Base-by-base conservation (phyloP, 2,329 filamentous ascomycete genomes). In the Lachnellula hyalina region DNA sequence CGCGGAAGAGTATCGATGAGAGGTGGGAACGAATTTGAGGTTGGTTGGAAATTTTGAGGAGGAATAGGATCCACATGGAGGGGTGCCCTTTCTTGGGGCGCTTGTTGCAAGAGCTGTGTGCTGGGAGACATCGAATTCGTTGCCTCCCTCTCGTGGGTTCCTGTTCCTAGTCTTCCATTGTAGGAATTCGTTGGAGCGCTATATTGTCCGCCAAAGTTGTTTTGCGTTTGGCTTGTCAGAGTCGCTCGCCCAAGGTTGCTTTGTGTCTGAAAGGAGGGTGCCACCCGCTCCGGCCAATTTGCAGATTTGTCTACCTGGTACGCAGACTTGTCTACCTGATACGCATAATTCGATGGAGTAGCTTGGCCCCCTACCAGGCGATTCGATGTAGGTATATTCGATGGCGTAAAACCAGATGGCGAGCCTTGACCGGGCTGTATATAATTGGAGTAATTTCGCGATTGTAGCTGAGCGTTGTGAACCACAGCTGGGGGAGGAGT, bases 1-100 rank as follows among this genome's bases (percentile, higher is more conserved):
- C 61, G 53, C 7, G 62, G 56, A 14, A 65, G 56, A 4, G 55
- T 57, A 38, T 65, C 63, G n/a, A 65, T 61, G 1, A 64, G 51
- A 2, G 56, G 41, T 19, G 55, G 21, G 5, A 45, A 25, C 25
- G 50, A 42, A 15, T 21, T 42, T 36, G 21, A 11, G 7, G 17
- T 32, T 32, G 23, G 25, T 17, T 32, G 44, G n/a, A 28, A 47
- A 32, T 47, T 47, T 32, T 32, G 44, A 32, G 44, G 21, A 15
- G 21, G 21, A 11, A 25, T 32, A 17, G 44, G 28, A n/a, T 45
- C 40, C 17, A 5, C 47, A 47, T 17, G 47, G 25, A 36, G 19
- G 19, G 32, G 34, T 23, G 49, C 44, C 14, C 38, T 48, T 36
- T 17, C 36, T 41, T n/a, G 41, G 17, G 46, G 34, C 15, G 35